These are phyloP conservation scores for Yamadazyma sp. DNA, from an alignment of 805 yeast genomes.

Conservation along the genomic window DNA sequence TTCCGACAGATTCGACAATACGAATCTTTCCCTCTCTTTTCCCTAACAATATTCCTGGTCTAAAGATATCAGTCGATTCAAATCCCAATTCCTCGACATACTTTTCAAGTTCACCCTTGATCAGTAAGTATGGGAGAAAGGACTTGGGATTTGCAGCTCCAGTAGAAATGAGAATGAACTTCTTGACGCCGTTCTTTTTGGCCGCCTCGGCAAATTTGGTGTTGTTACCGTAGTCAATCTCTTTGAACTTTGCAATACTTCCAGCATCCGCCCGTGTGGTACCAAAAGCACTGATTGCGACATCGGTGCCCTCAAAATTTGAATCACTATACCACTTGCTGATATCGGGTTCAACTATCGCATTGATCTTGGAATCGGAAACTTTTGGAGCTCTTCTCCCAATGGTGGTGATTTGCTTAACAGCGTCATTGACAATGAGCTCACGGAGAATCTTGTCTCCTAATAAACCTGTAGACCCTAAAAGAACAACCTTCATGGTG, in stretches of 20 bases:
- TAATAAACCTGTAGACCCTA: conserved; percentile 82
- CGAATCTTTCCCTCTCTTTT: conserved; percentile 42
- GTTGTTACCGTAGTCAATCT: conserved; percentile 75
- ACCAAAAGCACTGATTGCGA: conserved; percentile 67
- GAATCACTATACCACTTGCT: conserved; percentile 49
- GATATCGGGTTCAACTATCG: conserved; percentile 41
- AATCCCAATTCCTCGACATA: conserved; percentile 62
- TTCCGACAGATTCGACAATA: not conserved
- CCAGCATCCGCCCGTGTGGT: conserved; percentile 77
- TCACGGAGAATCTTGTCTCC: conserved; percentile 58
- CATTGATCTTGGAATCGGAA: conserved; percentile 29
- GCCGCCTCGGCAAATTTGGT: conserved; percentile 71
- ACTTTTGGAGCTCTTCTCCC: conserved; percentile 47
- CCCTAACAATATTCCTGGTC: conserved; percentile 78
- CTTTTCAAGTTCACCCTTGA: conserved; percentile 78
- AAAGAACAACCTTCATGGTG: conserved; percentile 21
- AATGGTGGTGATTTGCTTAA: conserved; percentile 46
- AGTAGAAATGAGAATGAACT: conserved; percentile 67
- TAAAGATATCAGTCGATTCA: conserved; percentile 68
- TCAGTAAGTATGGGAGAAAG: conserved; percentile 55
- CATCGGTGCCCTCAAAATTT: conserved; percentile 34
- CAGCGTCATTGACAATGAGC: conserved; percentile 36
- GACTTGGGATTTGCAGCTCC: conserved; percentile 62
- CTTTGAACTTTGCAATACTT: conserved; percentile 62
- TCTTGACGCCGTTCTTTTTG: conserved; percentile 62